Evolutionary conservation across 306 rosid species (phyloP).

Genomic region (Neltuma alba): DNA sequence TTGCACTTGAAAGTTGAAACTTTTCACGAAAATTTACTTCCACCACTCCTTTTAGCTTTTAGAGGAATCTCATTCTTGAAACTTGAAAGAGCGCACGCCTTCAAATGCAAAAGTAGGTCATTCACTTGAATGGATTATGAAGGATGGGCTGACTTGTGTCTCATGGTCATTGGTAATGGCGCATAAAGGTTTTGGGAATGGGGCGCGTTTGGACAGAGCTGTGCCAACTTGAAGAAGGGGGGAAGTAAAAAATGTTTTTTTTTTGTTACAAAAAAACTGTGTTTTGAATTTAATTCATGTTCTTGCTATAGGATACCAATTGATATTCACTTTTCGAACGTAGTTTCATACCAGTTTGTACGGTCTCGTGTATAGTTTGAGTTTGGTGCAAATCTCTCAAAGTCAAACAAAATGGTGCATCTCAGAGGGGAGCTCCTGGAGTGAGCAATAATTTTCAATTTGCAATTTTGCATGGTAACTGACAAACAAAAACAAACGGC

Average conservation of each 20-base stretch:
- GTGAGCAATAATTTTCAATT: background rate
- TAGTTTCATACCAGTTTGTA: background rate
- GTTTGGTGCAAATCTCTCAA: background rate
- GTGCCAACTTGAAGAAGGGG: background rate
- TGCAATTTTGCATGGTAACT: background rate
- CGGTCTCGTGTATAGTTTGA: background rate
- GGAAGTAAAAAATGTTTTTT: background rate
- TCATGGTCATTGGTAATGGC: background rate
- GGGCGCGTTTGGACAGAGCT: background rate
- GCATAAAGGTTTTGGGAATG: background rate
- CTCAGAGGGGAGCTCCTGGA: background rate
- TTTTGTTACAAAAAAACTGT: too few relatives aligned
- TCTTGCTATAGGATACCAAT: background rate
- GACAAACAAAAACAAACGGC: background rate
- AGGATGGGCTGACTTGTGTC: slow-evolving; percentile 23
- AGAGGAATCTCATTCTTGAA: background rate
- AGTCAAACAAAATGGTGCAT: background rate
- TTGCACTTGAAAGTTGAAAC: background rate
- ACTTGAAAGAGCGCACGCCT: slow-evolving; percentile 13
- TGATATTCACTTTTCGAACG: background rate
- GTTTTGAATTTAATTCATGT: background rate
- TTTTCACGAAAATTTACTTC: background rate
- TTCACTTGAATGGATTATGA: background rate
- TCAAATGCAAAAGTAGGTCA: background rate
- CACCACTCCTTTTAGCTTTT: background rate